Conservation (phyloP, 805 yeast species). For the Ogataea methylovora region DNA sequence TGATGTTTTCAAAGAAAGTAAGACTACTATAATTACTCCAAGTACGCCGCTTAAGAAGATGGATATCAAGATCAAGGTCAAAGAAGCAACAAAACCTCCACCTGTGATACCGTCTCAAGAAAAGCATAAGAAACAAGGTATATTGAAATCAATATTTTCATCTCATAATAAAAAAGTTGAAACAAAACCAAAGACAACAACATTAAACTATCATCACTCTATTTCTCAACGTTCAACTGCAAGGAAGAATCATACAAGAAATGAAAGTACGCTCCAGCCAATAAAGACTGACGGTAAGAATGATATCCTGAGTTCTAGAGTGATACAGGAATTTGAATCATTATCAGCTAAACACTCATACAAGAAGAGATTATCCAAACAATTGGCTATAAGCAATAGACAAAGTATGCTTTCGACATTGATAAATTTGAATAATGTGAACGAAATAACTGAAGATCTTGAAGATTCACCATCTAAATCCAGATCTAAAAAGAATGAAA, state of each 20-base stretch:
- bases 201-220: no score
- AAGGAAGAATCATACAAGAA: no score
- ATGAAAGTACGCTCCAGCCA: no score
- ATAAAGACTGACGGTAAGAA: slow-evolving; percentile 26
- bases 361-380: slow-evolving; percentile 18
- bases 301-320: slow-evolving; percentile 64
- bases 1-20: slow-evolving; percentile 40
- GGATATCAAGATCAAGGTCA: slow-evolving; percentile 22
- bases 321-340: slow-evolving; percentile 59
- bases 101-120: background rate
- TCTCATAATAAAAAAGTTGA: no score
- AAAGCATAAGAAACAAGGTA: no score
- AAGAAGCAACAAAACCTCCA: background rate
- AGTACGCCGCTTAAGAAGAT: slow-evolving; percentile 63
- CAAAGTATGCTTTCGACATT: slow-evolving; percentile 15
- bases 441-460: slow-evolving; percentile 9
- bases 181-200: no score
- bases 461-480: slow-evolving; percentile 16
- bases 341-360: slow-evolving; percentile 6
- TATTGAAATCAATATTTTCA: no score
- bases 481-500: background rate
- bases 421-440: slow-evolving; percentile 7
- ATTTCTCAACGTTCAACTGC: no score
- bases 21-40: slow-evolving; percentile 42
- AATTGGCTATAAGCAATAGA: slow-evolving; percentile 11